Conservation (phyloP, 1,139 yeast species). For the Suhomyces ambrosiae region DNA sequence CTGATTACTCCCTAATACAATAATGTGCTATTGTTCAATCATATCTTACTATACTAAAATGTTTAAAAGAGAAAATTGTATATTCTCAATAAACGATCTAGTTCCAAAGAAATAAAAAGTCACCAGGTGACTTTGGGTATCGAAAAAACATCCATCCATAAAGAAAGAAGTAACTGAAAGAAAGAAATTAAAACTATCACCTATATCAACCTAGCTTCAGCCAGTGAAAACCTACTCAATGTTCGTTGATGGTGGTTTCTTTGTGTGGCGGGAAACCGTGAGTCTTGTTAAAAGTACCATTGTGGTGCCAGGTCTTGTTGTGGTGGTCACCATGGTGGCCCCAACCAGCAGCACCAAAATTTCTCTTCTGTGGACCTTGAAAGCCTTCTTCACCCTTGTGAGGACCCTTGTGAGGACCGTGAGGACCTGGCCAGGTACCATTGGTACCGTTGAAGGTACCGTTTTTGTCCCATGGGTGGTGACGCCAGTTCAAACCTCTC, state of each 20-base stretch:
- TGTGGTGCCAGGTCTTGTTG: neutral
- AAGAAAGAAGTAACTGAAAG: neutral
- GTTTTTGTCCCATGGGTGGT: neutral
- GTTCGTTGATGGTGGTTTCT: neutral
- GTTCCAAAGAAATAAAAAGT: neutral
- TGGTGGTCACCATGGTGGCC: constrained; percentile 1
- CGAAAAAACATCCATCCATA: neutral
- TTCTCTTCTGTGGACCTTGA: no score
- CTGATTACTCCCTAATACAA: no score
- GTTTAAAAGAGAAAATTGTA: constrained; percentile 3
- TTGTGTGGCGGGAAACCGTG: neutral
- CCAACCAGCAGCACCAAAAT: neutral
- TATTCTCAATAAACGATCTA: neutral
- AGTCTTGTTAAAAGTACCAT: neutral
- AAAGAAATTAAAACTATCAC: no score
- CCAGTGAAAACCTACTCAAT: neutral
- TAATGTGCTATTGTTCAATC: no score
- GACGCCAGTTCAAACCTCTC: no score
- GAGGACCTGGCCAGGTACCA: no score
- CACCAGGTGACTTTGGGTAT: neutral
- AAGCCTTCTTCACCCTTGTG: no score
- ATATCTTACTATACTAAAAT: no score
- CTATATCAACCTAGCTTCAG: neutral
- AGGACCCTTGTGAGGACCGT: no score
- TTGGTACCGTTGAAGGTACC: neutral